These are phyloP conservation scores for Cetraspora pellucida DNA, from an alignment of 192 early-diverging fungal species.

Conservation along the genomic window DNA sequence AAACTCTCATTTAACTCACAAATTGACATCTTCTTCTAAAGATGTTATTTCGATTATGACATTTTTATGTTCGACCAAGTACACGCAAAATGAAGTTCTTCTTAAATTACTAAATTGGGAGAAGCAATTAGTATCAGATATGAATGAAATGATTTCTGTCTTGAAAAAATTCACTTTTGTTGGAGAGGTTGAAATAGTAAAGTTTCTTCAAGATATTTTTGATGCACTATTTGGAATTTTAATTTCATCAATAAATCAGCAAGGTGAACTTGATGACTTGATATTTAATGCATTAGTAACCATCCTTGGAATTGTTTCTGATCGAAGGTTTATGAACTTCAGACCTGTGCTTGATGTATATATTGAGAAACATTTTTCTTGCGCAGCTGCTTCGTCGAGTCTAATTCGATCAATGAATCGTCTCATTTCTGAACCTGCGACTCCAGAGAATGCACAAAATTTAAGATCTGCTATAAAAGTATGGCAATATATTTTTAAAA, in stretches of 20 bases:
- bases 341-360: slow-evolving; percentile 60
- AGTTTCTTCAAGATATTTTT: slow-evolving; percentile 66
- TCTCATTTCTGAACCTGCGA: slow-evolving; percentile 39
- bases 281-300: slow-evolving; percentile 57
- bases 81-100: slow-evolving; percentile 65
- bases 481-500: slow-evolving; percentile 61
- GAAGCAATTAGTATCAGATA: slow-evolving; percentile 35
- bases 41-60: slow-evolving; percentile 60
- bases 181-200: slow-evolving; percentile 68
- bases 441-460: slow-evolving; percentile 42
- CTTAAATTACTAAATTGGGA: slow-evolving; percentile 71
- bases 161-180: slow-evolving; percentile 59
- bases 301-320: slow-evolving; percentile 60
- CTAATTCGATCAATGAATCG: slow-evolving; percentile 47
- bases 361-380: slow-evolving; percentile 55
- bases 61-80: slow-evolving; percentile 61
- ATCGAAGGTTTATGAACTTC: slow-evolving; percentile 64
- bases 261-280: slow-evolving; percentile 44
- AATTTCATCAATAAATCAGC: slow-evolving; percentile 39
- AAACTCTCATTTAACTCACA: slow-evolving; percentile 24
- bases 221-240: slow-evolving; percentile 66
- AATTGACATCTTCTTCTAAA: slow-evolving; percentile 26
- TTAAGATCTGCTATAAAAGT: slow-evolving; percentile 63
- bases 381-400: slow-evolving; percentile 33
- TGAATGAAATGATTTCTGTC: slow-evolving; percentile 43